Percentiles rank a stretch among this genome's conserved stretches.
phyloP scores from a whole-genome alignment of 2,329 filamentous ascomycete genomes.

The Penicillium sp. region DNA sequence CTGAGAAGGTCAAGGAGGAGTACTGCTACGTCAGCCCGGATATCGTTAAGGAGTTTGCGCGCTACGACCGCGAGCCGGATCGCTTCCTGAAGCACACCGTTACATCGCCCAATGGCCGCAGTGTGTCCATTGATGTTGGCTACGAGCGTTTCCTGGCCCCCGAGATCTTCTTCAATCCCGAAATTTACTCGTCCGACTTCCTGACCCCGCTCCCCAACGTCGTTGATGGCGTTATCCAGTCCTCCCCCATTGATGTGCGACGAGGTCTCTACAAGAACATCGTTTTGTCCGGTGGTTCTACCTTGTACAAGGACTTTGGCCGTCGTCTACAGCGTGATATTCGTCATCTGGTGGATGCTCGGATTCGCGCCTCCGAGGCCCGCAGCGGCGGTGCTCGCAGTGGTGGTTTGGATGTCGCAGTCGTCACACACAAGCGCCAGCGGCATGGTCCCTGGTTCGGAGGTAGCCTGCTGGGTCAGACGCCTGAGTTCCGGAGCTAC shows the following conservation, averaged over 20 bases:
- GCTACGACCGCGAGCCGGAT: slow-evolving; percentile 89
- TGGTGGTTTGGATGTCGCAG: slow-evolving; percentile 92
- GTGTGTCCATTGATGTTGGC: slow-evolving; percentile 85
- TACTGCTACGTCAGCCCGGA: slow-evolving; percentile 98
- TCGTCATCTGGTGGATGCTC: slow-evolving; percentile 88
- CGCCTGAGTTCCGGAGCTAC: slow-evolving; percentile 96
- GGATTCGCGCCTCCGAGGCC: slow-evolving; percentile 89
- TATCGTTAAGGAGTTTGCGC: slow-evolving; percentile 96
- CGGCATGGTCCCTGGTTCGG: slow-evolving; percentile 98
- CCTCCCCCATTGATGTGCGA: slow-evolving; percentile 94
- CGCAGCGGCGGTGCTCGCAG: slow-evolving; percentile 89
- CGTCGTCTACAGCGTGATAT: slow-evolving; percentile 95
- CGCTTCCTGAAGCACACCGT: slow-evolving; percentile 90
- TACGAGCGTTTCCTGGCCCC: slow-evolving; percentile 98
- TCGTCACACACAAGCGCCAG: slow-evolving; percentile 97
- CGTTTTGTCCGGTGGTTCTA: slow-evolving; percentile 94
- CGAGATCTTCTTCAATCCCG: slow-evolving; percentile 99
- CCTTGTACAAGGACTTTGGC: slow-evolving; percentile 97
- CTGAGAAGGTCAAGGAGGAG: slow-evolving; percentile 97
- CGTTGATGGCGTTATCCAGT: slow-evolving; percentile 95
- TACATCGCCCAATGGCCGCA: slow-evolving; percentile 79
- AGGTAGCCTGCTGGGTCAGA: slow-evolving; percentile 92
- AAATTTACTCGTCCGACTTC: slow-evolving; percentile 99
- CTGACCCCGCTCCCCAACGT: slow-evolving; percentile 91
- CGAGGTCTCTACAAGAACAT: slow-evolving; percentile 99